Percentiles rank a stretch among this genome's conserved stretches.
phyloP scores from a whole-genome alignment of 2,329 filamentous ascomycete species.

The Xylariaceae sp. region DNA sequence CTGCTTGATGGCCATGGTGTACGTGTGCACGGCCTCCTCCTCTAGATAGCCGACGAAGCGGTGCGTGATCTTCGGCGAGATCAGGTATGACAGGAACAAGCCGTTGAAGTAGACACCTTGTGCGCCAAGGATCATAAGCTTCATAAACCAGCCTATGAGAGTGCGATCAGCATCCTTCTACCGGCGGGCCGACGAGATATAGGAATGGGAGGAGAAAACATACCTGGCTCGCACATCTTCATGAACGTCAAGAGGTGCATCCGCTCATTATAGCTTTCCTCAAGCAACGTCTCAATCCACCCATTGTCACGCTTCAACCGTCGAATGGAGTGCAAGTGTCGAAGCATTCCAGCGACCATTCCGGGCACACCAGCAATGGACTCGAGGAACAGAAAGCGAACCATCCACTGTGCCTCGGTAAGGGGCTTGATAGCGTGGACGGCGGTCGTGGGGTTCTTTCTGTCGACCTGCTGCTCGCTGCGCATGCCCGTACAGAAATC shows the following conservation, averaged over 20 bases:
- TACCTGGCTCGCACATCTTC: constrained; percentile 75
- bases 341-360: constrained; percentile 93
- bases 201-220: not conserved
- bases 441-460: constrained; percentile 50
- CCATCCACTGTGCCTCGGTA: constrained; percentile 83
- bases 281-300: constrained; percentile 89
- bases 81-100: constrained; percentile 81
- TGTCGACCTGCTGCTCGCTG: constrained; percentile 65
- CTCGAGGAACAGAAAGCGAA: constrained; percentile 88
- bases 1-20: constrained; percentile 82
- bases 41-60: constrained; percentile 96
- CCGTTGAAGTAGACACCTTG: constrained; percentile 97
- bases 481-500: constrained; percentile 70
- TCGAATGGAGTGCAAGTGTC: constrained; percentile 78
- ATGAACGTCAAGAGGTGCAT: constrained; percentile 94
- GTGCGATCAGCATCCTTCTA: constrained; percentile 1
- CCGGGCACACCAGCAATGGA: constrained; percentile 91
- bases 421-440: constrained; percentile 53
- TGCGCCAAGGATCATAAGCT: constrained; percentile 80
- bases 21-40: constrained; percentile 94
- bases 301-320: constrained; percentile 89
- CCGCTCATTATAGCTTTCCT: constrained; percentile 86
- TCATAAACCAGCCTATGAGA: constrained; percentile 74
- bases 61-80: constrained; percentile 83
- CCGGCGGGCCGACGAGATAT: not conserved